Percentiles rank a stretch among this genome's conserved stretches.
phyloP scores from a whole-genome alignment of 164 flowering plant genomes.

The Vitis riparia region DNA sequence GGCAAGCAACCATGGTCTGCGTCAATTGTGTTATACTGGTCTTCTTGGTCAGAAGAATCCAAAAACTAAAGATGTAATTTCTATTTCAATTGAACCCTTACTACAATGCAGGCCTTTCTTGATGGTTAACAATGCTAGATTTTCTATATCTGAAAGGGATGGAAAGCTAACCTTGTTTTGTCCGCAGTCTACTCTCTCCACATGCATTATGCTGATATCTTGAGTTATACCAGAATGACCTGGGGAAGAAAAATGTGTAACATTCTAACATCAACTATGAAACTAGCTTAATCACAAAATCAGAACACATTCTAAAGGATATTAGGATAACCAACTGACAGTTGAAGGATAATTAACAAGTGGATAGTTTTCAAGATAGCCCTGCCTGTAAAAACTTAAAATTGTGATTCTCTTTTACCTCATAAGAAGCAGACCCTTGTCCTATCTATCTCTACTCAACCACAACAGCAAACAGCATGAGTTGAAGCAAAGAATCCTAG shows the following conservation, averaged over 20 bases:
- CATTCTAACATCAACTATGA: conserved; percentile 7
- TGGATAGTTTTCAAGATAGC: neutral
- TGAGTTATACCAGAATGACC: conserved; percentile 12
- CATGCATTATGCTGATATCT: conserved; percentile 13
- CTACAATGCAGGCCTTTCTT: neutral
- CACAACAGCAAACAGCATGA: neutral
- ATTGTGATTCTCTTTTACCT: neutral
- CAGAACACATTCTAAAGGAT: neutral
- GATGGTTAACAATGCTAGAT: conserved; percentile 3
- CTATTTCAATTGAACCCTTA: neutral
- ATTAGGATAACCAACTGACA: neutral
- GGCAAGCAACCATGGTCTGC: neutral
- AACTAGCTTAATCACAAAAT: conserved; percentile 12
- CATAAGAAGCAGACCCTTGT: neutral
- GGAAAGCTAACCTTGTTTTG: conserved; percentile 8
- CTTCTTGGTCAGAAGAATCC: neutral
- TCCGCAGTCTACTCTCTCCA: conserved; percentile 3
- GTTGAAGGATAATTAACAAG: no score
- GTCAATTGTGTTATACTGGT: neutral
- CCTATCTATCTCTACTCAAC: neutral
- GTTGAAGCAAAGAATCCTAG: neutral
- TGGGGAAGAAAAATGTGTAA: conserved; percentile 15
- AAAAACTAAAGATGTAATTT: neutral
- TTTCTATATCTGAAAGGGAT: conserved; percentile 15
- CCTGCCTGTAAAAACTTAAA: neutral